Conservation (phyloP, 75 land plant species). For the Gnetum montanum region DNA sequence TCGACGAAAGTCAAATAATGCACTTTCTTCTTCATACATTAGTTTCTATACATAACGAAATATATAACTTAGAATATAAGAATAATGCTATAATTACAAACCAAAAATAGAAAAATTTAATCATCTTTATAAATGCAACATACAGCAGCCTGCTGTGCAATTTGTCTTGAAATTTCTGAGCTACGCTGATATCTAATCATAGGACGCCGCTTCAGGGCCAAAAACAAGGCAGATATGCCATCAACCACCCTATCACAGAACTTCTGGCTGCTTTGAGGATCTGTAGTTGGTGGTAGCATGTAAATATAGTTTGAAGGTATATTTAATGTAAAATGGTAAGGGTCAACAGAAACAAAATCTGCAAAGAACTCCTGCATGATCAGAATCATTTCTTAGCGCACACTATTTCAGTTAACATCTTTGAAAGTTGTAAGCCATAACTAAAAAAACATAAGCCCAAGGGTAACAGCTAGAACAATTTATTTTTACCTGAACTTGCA, state of each 20-base stretch:
- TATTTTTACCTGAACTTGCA: constrained; percentile 82
- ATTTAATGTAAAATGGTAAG: constrained; percentile 85
- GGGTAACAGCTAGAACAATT: background rate
- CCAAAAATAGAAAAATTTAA: background rate
- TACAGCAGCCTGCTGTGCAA: constrained; percentile 89
- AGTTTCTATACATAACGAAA: constrained; percentile 42
- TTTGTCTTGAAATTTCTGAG: constrained; percentile 81
- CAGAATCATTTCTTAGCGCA: constrained; percentile 1
- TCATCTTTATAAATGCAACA: constrained; percentile 10
- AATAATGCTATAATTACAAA: background rate
- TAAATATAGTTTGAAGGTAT: constrained; percentile 65
- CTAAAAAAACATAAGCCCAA: too few species aligned
- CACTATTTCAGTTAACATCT: too few species aligned
- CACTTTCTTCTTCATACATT: constrained; percentile 97
- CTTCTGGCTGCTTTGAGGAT: constrained; percentile 66
- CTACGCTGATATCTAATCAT: constrained; percentile 76
- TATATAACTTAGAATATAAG: background rate
- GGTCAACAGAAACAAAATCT: constrained; percentile 81
- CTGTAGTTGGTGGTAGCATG: constrained; percentile 80
- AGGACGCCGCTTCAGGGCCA: constrained; percentile 88
- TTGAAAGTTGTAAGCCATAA: too few species aligned
- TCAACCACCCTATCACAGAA: constrained; percentile 82
- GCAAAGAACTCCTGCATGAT: constrained; percentile 89
- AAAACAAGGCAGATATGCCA: constrained; percentile 81
- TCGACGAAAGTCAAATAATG: constrained; percentile 92